Evolutionary conservation across 1,284 basidiomycete species (phyloP).

Genomic region (Ceratobasidium sp.): DNA sequence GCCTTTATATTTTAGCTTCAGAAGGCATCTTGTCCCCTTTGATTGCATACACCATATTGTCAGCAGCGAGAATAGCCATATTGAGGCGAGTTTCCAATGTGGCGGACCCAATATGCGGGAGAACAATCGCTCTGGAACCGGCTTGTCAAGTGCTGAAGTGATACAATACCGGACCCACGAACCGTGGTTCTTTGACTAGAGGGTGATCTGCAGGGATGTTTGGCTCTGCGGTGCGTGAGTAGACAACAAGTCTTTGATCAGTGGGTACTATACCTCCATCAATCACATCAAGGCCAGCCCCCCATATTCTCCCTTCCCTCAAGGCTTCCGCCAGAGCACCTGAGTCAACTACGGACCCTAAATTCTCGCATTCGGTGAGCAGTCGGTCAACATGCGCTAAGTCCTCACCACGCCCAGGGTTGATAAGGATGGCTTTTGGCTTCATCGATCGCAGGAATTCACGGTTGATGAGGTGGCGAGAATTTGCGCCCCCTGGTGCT

Average conservation of each 20-base stretch:
- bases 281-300: slow-evolving; percentile 92
- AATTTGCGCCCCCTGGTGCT: slow-evolving; percentile 76
- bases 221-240: slow-evolving; percentile 69
- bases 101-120: slow-evolving; percentile 92
- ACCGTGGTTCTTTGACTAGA: slow-evolving; percentile 78
- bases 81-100: slow-evolving; percentile 82
- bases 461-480: slow-evolving; percentile 76
- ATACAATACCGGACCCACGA: slow-evolving; percentile 45
- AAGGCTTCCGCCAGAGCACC: slow-evolving; percentile 86
- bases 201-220: slow-evolving; percentile 76
- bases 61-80: slow-evolving; percentile 79
- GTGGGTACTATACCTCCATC: slow-evolving; percentile 59
- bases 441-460: slow-evolving; percentile 85
- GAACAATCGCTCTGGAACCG: slow-evolving; percentile 66
- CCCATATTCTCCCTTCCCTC: slow-evolving; percentile 80
- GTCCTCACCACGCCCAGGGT: slow-evolving; percentile 72
- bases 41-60: slow-evolving; percentile 67
- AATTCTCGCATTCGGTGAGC: slow-evolving; percentile 44
- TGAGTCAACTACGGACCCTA: slow-evolving; percentile 76
- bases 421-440: slow-evolving; percentile 78
- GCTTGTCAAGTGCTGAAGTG: background rate
- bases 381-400: slow-evolving; percentile 17
- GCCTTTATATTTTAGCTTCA: slow-evolving; percentile 22
- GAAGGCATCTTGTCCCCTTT: slow-evolving; percentile 41
- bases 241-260: background rate